Base-by-base conservation (phyloP, 2,329 filamentous ascomycete species). In the Raffaelea deltoideospora region DNA sequence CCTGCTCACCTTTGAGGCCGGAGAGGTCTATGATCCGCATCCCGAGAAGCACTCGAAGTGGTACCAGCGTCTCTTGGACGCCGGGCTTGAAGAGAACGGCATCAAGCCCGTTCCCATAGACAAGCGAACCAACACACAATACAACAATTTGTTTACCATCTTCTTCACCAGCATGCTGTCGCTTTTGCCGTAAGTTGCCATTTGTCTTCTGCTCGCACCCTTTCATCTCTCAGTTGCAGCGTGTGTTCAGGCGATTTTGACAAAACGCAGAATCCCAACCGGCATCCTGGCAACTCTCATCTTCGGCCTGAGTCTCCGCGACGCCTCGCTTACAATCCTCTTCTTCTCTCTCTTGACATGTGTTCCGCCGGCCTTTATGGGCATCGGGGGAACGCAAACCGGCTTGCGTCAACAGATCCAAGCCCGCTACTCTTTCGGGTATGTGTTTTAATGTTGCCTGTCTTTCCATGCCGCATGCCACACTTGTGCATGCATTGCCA, bases 361-460 rank as follows among this genome's bases (percentile, higher is more conserved):
- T 9, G 50, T 68, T 5, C 66, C 69, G 0, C 64, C 69, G 2
- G 69, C 69, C 0, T 71, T 67, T 44, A 58, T 76, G 45, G 65
- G 64, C 4, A 65, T 68, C 1, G 61, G 64, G 10, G 69, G 69
- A 1, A 65, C 67, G 14, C 59, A 62, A 39, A 76, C 69, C 3
- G 72, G 70, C 13, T 59, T 76, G 56, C 59, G 72, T 15, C 70
- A 76, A 48, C 63, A 74, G 48, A 63, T 76, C 6, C 69, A 73
- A 45, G 69, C 72, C n/a, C 60, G 72, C 22, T 76, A 72, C 50
- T 65, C 65, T 1, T 76, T 72, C 47, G 69, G 69, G 58, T 67
- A 47, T 37, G 49, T 43, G 18, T 21, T n/a, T n/a, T n/a, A n/a
- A n/a, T n/a, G 13, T 21, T 20, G 11, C n/a, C n/a, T n/a, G n/a